A percentile compares a stretch with the other conserved stretches of the same genome.
Evolutionary conservation across 352 stramenopile genomes (phyloP).

Genomic region (Globisporangium heterothallicum): DNA sequence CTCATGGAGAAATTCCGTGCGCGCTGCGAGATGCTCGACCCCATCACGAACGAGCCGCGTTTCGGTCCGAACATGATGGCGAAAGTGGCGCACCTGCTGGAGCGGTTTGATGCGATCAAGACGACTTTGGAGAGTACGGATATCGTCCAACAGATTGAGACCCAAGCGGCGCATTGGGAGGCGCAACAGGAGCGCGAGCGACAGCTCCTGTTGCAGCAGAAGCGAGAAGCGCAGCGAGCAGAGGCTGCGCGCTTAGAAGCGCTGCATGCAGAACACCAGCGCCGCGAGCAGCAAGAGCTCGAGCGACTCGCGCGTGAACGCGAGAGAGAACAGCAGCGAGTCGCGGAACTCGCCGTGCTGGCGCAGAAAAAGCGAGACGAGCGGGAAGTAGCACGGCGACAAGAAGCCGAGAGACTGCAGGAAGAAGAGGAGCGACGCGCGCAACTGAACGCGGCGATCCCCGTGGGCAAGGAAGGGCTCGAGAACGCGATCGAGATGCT

Average conservation of each 20-base stretch:
- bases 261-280: conserved; percentile 8
- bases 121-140: conserved; percentile 21
- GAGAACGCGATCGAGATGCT: conserved; percentile 36
- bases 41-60: conserved; percentile 60
- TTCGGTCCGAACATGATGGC: conserved; percentile 75
- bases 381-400: conserved; percentile 23
- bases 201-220: conserved; percentile 11
- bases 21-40: conserved; percentile 55
- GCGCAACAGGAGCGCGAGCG: conserved; percentile 11
- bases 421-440: conserved; percentile 28
- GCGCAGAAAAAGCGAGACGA: conserved; percentile 57
- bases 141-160: conserved; percentile 14
- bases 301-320: conserved; percentile 14
- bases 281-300: conserved; percentile 13
- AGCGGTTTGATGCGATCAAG: conserved; percentile 40
- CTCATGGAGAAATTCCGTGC: conserved; percentile 50
- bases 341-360: conserved; percentile 40
- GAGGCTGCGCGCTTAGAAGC: neutral
- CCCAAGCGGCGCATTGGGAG: conserved; percentile 9
- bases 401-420: conserved; percentile 27
- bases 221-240: conserved; percentile 16
- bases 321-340: conserved; percentile 18
- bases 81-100: conserved; percentile 53
- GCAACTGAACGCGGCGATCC: conserved; percentile 27
- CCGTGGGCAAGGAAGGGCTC: conserved; percentile 37